Evolutionary conservation across 2,329 filamentous ascomycete genomes (phyloP).

Genomic region (Xylaria sp.): DNA sequence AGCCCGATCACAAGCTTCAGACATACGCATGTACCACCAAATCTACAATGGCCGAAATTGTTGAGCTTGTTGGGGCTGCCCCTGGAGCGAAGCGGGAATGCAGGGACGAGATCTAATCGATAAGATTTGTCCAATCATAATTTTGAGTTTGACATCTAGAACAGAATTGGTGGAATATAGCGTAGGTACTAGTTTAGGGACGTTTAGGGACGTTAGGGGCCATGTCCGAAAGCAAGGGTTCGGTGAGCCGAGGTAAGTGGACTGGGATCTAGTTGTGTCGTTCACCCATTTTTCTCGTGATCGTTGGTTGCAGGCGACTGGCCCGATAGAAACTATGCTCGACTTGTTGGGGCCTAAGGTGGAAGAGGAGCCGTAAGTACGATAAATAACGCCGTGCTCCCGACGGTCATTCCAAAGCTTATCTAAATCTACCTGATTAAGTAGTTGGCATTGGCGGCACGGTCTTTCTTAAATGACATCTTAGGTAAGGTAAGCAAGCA

Average conservation of each 20-base stretch:
- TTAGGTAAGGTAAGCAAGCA: no score
- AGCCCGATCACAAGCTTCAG: conserved; percentile 25
- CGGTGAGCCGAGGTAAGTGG: conserved; percentile 28
- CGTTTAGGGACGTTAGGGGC: no score
- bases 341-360: background rate
- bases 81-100: conserved; percentile 18
- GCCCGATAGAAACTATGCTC: background rate
- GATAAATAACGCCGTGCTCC: no score
- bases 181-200: no score
- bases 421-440: background rate
- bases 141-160: background rate
- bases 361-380: background rate
- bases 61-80: conserved; percentile 30
- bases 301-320: background rate
- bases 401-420: background rate
- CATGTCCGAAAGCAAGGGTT: background rate
- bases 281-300: background rate
- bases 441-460: background rate
- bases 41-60: conserved; percentile 26
- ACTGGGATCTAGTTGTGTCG: background rate
- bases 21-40: background rate
- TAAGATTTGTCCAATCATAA: conserved; percentile 24
- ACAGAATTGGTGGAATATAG: background rate
- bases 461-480: background rate
- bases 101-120: conserved; percentile 31